Percentiles rank a stretch among this genome's conserved stretches.
These are phyloP conservation scores for Cladophialophora bantiana DNA, from an alignment of 2,329 filamentous ascomycete species.

Conservation along the genomic window DNA sequence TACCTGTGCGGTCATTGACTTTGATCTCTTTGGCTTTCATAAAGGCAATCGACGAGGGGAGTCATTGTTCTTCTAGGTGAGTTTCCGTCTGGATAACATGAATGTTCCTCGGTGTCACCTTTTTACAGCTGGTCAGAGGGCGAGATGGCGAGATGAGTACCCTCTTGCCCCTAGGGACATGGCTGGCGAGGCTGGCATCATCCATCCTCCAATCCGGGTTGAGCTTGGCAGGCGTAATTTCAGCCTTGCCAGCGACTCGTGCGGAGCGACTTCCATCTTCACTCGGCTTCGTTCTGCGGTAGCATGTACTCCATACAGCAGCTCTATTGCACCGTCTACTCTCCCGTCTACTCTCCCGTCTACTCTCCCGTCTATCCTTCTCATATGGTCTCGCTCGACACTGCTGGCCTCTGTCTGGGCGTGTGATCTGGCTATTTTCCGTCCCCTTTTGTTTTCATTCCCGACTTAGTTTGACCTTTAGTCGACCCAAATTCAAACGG, in stretches of 20 bases:
- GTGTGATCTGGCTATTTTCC: background rate
- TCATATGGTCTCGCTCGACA: background rate
- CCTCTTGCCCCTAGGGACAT: too few species aligned
- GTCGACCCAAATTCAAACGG: background rate
- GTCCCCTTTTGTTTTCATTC: background rate
- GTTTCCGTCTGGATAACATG: too few species aligned
- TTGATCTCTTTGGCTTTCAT: too few species aligned
- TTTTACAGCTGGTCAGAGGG: too few species aligned
- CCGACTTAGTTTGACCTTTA: background rate
- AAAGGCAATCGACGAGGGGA: too few species aligned
- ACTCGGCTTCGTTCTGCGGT: background rate
- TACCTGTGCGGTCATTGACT: too few species aligned
- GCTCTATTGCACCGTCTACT: background rate
- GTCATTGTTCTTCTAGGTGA: too few species aligned
- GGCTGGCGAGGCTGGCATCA: too few species aligned
- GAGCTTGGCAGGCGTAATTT: background rate
- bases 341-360: background rate
- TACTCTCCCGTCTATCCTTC: background rate
- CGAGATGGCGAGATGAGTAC: too few species aligned
- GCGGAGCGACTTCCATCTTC: background rate
- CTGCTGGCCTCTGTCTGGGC: background rate
- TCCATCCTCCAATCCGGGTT: too few species aligned
- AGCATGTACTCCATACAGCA: background rate
- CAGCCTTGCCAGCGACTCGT: background rate
- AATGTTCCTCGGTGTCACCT: too few species aligned